Evolutionary conservation across 2,329 filamentous ascomycete genomes (phyloP).

Genomic region (Penicillium corylophilum): DNA sequence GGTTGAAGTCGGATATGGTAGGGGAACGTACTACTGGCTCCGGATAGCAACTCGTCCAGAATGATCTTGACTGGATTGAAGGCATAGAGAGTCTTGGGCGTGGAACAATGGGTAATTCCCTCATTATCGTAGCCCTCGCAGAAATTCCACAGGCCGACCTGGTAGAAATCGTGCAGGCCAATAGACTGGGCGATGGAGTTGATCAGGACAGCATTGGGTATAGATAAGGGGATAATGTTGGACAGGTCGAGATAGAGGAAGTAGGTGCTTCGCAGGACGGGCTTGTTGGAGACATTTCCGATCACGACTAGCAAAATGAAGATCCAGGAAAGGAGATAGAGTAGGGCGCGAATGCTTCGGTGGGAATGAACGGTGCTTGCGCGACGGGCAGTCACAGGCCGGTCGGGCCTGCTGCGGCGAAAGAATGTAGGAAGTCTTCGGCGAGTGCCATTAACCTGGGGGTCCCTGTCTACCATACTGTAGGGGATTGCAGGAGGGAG

Average conservation of each 20-base stretch:
- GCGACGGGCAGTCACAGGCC: slow-evolving; percentile 30
- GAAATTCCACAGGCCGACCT: slow-evolving; percentile 86
- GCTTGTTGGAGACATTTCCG: slow-evolving; percentile 66
- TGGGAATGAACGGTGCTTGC: slow-evolving; percentile 51
- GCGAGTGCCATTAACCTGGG: slow-evolving; percentile 20
- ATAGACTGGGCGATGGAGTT: slow-evolving; percentile 84
- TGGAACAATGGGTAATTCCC: slow-evolving; percentile 70
- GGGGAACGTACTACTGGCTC: slow-evolving; percentile 65
- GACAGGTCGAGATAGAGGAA: slow-evolving; percentile 83
- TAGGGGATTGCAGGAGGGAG: not conserved
- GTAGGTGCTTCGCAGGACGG: slow-evolving; percentile 68
- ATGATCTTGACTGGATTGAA: slow-evolving; percentile 88
- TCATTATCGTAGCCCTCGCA: slow-evolving; percentile 79
- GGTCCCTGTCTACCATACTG: slow-evolving; percentile 16
- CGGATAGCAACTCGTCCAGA: slow-evolving; percentile 73
- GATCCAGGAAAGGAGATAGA: slow-evolving; percentile 71
- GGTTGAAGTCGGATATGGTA: not conserved
- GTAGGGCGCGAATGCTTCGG: slow-evolving; percentile 63
- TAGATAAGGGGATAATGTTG: slow-evolving; percentile 72
- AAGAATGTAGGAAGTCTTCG: slow-evolving; percentile 29
- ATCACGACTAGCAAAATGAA: slow-evolving; percentile 81
- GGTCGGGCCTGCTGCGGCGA: slow-evolving; percentile 21
- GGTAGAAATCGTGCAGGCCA: slow-evolving; percentile 91
- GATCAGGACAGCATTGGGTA: slow-evolving; percentile 71
- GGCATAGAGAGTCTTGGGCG: slow-evolving; percentile 72